phyloP scores from a whole-genome alignment of 2,329 filamentous ascomycete species.

The Diaporthe capsici region DNA sequence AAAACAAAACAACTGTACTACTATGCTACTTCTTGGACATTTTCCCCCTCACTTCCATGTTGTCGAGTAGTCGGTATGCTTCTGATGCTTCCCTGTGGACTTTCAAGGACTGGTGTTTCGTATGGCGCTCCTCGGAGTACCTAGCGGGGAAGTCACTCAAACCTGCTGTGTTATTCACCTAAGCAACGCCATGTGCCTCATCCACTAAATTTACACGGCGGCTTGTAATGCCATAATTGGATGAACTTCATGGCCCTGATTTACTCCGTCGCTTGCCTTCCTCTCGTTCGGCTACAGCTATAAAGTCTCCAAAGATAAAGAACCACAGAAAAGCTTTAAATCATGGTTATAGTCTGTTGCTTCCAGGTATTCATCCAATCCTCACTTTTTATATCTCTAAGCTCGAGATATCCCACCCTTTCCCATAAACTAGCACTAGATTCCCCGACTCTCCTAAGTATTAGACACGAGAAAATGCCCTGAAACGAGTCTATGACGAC shows the following conservation, averaged over 20 bases:
- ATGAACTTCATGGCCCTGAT: no score
- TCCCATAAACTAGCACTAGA: neutral
- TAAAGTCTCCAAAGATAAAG: no score
- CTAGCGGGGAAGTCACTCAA: neutral
- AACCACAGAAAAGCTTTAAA: neutral
- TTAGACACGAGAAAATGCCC: neutral
- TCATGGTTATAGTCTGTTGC: neutral
- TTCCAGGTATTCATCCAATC: neutral
- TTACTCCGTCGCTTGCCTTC: no score
- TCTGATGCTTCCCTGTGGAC: neutral
- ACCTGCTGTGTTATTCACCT: neutral
- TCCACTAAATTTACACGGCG: neutral
- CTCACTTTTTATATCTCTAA: neutral
- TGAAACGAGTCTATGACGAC: neutral
- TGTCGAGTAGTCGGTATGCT: no score
- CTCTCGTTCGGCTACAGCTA: no score
- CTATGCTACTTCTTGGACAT: constrained; percentile 31
- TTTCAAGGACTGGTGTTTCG: neutral
- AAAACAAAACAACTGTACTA: constrained; percentile 33
- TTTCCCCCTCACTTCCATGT: neutral
- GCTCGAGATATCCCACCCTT: neutral
- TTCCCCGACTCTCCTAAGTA: neutral
- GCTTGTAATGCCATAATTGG: no score
- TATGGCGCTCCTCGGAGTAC: neutral
- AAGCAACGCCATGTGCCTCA: no score